Base-by-base conservation (phyloP, 208 protist species). In the Leishmania major region DNA sequence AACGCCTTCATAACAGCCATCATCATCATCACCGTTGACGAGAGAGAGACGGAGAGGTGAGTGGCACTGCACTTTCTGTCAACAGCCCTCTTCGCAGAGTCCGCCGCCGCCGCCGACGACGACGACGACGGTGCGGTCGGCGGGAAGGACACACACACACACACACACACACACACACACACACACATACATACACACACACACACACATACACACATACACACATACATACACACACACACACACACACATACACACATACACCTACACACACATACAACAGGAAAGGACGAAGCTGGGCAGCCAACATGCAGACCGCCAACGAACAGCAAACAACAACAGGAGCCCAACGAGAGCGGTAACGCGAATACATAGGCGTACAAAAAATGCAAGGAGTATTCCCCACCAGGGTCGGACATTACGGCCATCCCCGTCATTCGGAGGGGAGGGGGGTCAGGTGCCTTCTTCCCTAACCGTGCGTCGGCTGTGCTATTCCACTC, bases 401-500 rank as follows among this genome's bases (percentile, higher is more conserved):
- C 60, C 15, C 60, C 60, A 28, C n/a, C 60, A 17, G 60, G n/a
- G 60, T 5, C 60, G 13, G n/a, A 19, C n/a, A 19, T 37, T 7
- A 66, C n/a, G 10, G n/a, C n/a, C n/a, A 35, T 35, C 8, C 10
- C 60, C n/a, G 60, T 66, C n/a, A 66, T 37, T 8, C 7, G 60
- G n/a, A 15, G n/a, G n/a, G 60, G 60, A 4, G 0, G 25, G 43
- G 10, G 51, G 7, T 8, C 17, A 2, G 28, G n/a, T 55, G 31
- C 28, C 51, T 31, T 51, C 51, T 11, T 7, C 31, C 47, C 45
- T 59, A n/a, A 35, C 25, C 35, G 53, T 37, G 66, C 67, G 22
- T 47, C 37, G 0, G 37, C 70, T 43, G 25, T 43, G 45, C 22
- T 84, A 84, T 28, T 84, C 80, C 51, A 79, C 67, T 37, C 67